Conservation (phyloP, 2,329 filamentous ascomycete species). For the Aspergillus caelatus region DNA sequence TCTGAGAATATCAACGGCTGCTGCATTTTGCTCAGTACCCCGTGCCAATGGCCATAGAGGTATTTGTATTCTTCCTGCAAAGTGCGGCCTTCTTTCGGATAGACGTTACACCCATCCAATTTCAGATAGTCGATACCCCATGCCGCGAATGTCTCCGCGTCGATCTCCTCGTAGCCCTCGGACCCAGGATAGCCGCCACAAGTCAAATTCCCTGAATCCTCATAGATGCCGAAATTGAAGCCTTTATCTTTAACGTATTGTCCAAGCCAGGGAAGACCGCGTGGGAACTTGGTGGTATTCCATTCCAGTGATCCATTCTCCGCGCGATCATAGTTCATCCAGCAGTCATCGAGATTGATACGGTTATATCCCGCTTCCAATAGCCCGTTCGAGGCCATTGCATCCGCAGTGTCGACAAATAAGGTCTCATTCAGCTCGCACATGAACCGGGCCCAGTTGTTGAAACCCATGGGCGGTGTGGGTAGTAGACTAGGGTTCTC, state of each 20-base stretch:
- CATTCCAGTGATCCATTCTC: constrained; percentile 44
- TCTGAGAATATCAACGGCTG: constrained; percentile 49
- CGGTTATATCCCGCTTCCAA: constrained; percentile 41
- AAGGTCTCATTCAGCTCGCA: constrained; percentile 54
- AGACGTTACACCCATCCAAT: constrained; percentile 48
- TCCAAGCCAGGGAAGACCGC: constrained; percentile 48
- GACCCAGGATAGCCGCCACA: constrained; percentile 50
- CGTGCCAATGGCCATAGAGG: constrained; percentile 49
- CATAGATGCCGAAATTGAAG: constrained; percentile 52
- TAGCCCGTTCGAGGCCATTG: constrained; percentile 48
- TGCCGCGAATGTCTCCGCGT: constrained; percentile 42
- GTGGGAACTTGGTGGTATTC: constrained; percentile 47
- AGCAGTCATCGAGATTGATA: constrained; percentile 53
- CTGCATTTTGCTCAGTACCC: constrained; percentile 38
- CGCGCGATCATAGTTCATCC: constrained; percentile 42
- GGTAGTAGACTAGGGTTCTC: constrained; percentile 31
- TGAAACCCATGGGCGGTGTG: constrained; percentile 56
- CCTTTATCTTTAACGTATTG: constrained; percentile 42
- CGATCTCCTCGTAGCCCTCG: constrained; percentile 44
- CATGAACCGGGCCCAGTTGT: constrained; percentile 54
- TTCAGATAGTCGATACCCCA: constrained; percentile 56
- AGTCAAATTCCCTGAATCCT: constrained; percentile 48
- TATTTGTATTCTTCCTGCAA: constrained; percentile 29
- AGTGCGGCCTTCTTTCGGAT: constrained; percentile 19
- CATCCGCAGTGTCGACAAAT: constrained; percentile 51